These are phyloP conservation scores for Krasilnikovozyma curviuscula DNA, from an alignment of 768 basidiomycete genomes.

Conservation along the genomic window DNA sequence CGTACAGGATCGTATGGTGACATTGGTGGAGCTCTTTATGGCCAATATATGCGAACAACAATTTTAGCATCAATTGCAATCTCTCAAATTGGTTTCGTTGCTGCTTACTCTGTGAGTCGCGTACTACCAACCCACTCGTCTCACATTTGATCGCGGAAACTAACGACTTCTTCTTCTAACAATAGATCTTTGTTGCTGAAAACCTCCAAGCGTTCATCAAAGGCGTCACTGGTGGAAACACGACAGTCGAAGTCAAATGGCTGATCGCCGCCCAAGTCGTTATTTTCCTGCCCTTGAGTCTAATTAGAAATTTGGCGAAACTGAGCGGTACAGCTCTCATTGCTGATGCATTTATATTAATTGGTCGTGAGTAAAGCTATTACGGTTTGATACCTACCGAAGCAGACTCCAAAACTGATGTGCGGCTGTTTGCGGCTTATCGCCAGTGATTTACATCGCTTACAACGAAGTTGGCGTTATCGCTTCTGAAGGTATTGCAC, in stretches of 20 bases:
- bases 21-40: conserved; percentile 80
- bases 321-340: conserved; percentile 76
- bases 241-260: conserved; percentile 45
- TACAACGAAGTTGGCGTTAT: conserved; percentile 62
- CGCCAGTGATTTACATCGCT: conserved; percentile 26
- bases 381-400: conserved; percentile 42
- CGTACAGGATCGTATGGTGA: conserved; percentile 36
- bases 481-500: conserved; percentile 46
- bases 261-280: conserved; percentile 64
- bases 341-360: conserved; percentile 86
- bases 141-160: not conserved
- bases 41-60: conserved; percentile 74
- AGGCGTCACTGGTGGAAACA: conserved; percentile 57
- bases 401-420: not conserved
- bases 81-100: conserved; percentile 38
- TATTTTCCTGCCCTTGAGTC: conserved; percentile 71
- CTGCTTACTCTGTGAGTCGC: conserved; percentile 13
- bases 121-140: not conserved
- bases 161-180: conserved; percentile 24
- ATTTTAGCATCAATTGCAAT: conserved; percentile 73
- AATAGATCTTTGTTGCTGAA: conserved; percentile 79
- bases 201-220: conserved; percentile 70
- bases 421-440: not conserved
- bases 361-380: conserved; percentile 41
- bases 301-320: conserved; percentile 86